A percentile compares a stretch with the other conserved stretches of the same genome.
Evolutionary conservation across 1,284 basidiomycete species (phyloP).

Genomic region (Apiotrichum siamense): DNA sequence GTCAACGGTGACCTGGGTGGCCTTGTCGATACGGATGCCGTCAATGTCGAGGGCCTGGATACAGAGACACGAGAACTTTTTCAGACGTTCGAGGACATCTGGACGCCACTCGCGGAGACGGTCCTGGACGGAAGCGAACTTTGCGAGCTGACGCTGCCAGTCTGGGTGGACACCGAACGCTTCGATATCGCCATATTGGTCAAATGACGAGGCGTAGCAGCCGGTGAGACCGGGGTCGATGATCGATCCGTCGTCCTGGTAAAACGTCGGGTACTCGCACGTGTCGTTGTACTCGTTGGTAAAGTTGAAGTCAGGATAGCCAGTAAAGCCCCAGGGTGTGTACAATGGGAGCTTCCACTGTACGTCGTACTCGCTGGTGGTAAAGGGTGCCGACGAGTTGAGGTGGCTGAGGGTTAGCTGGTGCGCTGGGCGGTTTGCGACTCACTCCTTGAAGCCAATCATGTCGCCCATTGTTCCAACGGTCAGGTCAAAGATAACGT

Average conservation of each 20-base stretch:
- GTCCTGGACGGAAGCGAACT: slow-evolving; percentile 90
- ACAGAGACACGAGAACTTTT: slow-evolving; percentile 72
- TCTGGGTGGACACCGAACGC: slow-evolving; percentile 82
- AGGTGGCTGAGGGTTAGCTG: slow-evolving; percentile 9
- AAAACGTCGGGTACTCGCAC: slow-evolving; percentile 70
- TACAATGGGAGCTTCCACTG: slow-evolving; percentile 71
- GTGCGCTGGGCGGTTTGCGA: neutral
- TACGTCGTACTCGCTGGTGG: slow-evolving; percentile 63
- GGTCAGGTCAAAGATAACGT: slow-evolving; percentile 84
- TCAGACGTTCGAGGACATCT: slow-evolving; percentile 65
- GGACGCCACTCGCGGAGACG: slow-evolving; percentile 84
- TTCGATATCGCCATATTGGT: slow-evolving; percentile 90
- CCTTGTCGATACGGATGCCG: slow-evolving; percentile 88
- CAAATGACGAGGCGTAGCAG: slow-evolving; percentile 75
- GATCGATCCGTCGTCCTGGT: slow-evolving; percentile 64
- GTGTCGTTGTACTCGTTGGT: slow-evolving; percentile 58
- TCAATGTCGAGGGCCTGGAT: slow-evolving; percentile 82
- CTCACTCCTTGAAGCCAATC: slow-evolving; percentile 70
- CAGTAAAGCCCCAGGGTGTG: slow-evolving; percentile 72
- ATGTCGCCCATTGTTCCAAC: slow-evolving; percentile 85
- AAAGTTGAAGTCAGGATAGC: slow-evolving; percentile 70
- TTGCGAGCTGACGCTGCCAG: slow-evolving; percentile 80
- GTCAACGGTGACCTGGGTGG: slow-evolving; percentile 79
- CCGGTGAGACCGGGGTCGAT: slow-evolving; percentile 58
- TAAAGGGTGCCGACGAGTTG: slow-evolving; percentile 73